These are phyloP conservation scores for Candida awuae DNA, from an alignment of 805 yeast species.

Conservation along the genomic window DNA sequence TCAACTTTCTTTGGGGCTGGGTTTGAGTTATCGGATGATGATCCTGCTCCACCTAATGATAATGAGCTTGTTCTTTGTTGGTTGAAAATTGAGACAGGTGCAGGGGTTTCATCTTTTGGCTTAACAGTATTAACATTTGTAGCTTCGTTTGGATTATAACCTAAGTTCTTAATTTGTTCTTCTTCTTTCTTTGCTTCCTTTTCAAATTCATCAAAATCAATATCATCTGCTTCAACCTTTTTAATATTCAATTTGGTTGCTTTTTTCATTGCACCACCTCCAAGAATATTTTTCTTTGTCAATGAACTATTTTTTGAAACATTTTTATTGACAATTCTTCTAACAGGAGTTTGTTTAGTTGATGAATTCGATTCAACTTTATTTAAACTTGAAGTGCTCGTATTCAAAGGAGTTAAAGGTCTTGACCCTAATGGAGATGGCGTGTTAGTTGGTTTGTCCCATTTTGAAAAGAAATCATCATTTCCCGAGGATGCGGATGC, in stretches of 20 bases:
- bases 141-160: slow-evolving; percentile 38
- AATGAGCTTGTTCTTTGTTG: neutral
- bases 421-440: slow-evolving; percentile 41
- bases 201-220: slow-evolving; percentile 55
- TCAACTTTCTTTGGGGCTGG: slow-evolving; percentile 12
- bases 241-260: slow-evolving; percentile 51
- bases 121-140: slow-evolving; percentile 7
- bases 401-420: slow-evolving; percentile 34
- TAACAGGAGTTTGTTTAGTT: slow-evolving; percentile 24
- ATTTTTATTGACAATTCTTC: slow-evolving; percentile 27
- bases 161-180: slow-evolving; percentile 51
- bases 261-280: slow-evolving; percentile 45
- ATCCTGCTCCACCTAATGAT: neutral
- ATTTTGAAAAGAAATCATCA: slow-evolving; percentile 86
- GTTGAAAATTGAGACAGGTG: slow-evolving; percentile 13
- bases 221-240: slow-evolving; percentile 42
- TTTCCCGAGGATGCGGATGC: slow-evolving; percentile 52
- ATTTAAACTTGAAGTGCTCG: slow-evolving; percentile 13
- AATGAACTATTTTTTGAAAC: slow-evolving; percentile 12
- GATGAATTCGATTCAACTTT: slow-evolving; percentile 12
- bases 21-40: neutral
- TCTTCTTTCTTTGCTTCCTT: slow-evolving; percentile 78
- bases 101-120: too few relatives aligned
- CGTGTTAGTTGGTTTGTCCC: slow-evolving; percentile 71
- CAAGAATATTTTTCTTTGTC: slow-evolving; percentile 31